phyloP scores from a whole-genome alignment of 2,329 filamentous ascomycete species.

The Aspergillus ruber region DNA sequence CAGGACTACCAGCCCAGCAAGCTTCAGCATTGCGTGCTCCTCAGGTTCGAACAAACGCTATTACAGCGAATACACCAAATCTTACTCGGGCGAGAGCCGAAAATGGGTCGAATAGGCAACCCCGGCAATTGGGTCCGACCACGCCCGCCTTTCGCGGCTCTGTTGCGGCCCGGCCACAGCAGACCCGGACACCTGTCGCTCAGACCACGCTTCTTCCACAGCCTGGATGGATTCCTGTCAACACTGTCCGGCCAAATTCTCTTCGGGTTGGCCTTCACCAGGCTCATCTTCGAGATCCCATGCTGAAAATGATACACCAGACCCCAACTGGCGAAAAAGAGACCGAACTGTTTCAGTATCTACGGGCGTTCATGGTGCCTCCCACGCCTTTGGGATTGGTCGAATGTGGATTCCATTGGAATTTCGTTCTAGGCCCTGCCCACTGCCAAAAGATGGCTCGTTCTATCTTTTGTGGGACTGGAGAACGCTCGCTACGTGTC shows the following conservation, averaged over 20 bases:
- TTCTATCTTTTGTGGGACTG: constrained; percentile 4
- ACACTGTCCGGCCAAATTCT: constrained; percentile 41
- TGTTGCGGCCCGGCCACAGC: background rate
- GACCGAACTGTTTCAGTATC: constrained; percentile 30
- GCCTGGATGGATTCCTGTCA: constrained; percentile 22
- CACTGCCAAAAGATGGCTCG: constrained; percentile 29
- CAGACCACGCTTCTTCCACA: constrained; percentile 31
- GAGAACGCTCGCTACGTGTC: constrained; percentile 22
- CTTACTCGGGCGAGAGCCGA: background rate
- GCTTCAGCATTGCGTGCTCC: background rate
- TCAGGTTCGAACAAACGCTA: background rate
- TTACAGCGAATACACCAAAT: background rate
- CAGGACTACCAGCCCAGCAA: background rate
- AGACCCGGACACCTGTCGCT: background rate
- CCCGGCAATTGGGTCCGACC: background rate
- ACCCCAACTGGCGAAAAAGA: constrained; percentile 14
- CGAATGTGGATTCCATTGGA: constrained; percentile 23
- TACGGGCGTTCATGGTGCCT: constrained; percentile 24
- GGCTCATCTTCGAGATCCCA: constrained; percentile 50
- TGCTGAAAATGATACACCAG: constrained; percentile 28
- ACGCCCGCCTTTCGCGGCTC: background rate
- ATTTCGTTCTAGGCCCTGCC: constrained; percentile 28
- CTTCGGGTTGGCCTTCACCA: constrained; percentile 51
- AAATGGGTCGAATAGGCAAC: background rate
- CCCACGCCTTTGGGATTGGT: constrained; percentile 24